Evolutionary conservation across 495 filamentous ascomycete species (phyloP), one percentile per base, ranked within the genome.

Genomic region (Pseudoneurospora amorphoporcata): DNA sequence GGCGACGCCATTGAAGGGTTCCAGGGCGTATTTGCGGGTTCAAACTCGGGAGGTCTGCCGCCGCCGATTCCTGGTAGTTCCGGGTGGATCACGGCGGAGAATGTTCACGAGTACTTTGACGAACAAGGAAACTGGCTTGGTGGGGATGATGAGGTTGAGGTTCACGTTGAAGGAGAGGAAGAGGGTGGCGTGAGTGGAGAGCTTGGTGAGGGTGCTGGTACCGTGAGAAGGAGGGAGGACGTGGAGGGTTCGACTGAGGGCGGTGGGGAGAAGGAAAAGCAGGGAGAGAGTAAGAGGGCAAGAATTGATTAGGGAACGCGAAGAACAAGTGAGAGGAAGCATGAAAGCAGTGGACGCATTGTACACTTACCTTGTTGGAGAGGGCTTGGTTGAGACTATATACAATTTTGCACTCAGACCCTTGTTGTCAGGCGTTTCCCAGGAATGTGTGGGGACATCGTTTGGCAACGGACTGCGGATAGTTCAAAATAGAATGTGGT

Each of bases 11-110:
- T 88, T 7, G 83, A 85, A 43, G 85, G 86, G 3, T 79, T 85
- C 69, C 79, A 80, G 19, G 83, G 86, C 45, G 84, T 84, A 19
- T 79, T 84, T 73, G 73, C 74, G 61, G 82, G 83, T 35, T 78
- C 77, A 35, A 72, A 72, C 41, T 82, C 84, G 73, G 87, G 88
- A 6, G 88, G 87, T 43, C 75, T 95, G 40, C 92, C 92, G 47
- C 90, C 92, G 14, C 89, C 92, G 4, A 86, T 95, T 79, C 92
- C 92, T 2, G 94, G 95, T 12, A 95, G 93, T 77, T 89, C 88
- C 0, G 94, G 94, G 3, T 99, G 95, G 95, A 98, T 99, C 74
- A 99, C 95, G 19, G 91, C 94, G 16, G 95, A 98, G 70, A 99
- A 99, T 81, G 92, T 97, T 79, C 86, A 90, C 69, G 88, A 97